Percentiles rank a stretch among this genome's conserved stretches.
Conservation (phyloP, 345 rosid genomes). For the Hibiscus mutabilis region DNA sequence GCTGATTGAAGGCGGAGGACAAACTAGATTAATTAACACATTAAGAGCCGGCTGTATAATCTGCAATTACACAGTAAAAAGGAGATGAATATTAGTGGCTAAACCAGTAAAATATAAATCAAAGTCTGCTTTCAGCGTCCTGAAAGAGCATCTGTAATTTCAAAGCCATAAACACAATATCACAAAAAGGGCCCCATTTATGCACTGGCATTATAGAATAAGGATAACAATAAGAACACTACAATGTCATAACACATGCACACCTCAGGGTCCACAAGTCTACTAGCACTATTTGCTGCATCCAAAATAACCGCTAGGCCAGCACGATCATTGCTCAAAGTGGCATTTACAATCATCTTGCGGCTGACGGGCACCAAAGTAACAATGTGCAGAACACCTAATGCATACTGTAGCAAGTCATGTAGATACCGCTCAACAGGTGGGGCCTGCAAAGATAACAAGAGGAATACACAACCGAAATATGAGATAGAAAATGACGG, state of each 20-base stretch:
- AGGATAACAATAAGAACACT: constrained; percentile 1
- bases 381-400: constrained; percentile 92
- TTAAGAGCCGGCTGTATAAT: constrained; percentile 90
- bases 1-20: constrained; percentile 98
- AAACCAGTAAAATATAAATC: constrained; percentile 2
- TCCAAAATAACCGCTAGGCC: constrained; percentile 93
- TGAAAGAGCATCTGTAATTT: constrained; percentile 5
- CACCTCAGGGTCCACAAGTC: constrained; percentile 93
- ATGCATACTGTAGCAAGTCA: constrained; percentile 93
- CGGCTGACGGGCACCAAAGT: constrained; percentile 81
- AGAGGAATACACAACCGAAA: neutral
- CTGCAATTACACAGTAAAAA: constrained; percentile 37
- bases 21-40: constrained; percentile 89
- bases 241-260: constrained; percentile 7
- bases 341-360: constrained; percentile 77
- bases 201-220: neutral
- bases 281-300: constrained; percentile 77
- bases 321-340: constrained; percentile 80
- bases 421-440: constrained; percentile 95
- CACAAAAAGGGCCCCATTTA: neutral
- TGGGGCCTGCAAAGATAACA: constrained; percentile 61
- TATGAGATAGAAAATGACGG: constrained; percentile 1
- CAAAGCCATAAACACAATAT: neutral
- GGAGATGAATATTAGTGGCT: constrained; percentile 12
- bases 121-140: constrained; percentile 6